Base-by-base conservation (phyloP, 495 filamentous ascomycete species). In the Xylaria cubensis region DNA sequence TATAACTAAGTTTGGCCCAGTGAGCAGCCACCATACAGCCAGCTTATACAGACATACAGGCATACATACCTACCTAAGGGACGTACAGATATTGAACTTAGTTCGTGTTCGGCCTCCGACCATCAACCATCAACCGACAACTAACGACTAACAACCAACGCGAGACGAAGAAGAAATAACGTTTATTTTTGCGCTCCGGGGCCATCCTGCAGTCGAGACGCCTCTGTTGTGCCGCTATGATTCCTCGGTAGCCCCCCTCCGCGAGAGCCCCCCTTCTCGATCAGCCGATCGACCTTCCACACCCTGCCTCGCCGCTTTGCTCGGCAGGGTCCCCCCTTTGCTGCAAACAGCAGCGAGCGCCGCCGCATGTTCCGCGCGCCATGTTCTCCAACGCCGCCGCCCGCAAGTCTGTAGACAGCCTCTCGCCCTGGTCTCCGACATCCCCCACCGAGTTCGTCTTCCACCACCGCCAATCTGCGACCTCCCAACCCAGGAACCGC, bases 341-440 rank as follows among this genome's bases (percentile, higher is more conserved):
- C 34, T 36, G 34, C 34, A 36, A 29, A 29, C 26, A 29, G 26
- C 26, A 8, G 34, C 50, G 29, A 73, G 75, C 72, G 76, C 84
- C 72, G 76, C 84, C 51, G 55, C 71, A 7, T 29, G 48, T 42
- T 34, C 51, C 56, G 39, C 42, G 29, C 75, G 86, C 80, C 79
- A 94, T 94, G 92, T 89, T 88, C 78, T 87, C 90, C 72, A 85
- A 82, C 71, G 79, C 86, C 70, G 86, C 83, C 69, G 89, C 88
- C 71, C 89, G 91, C 78, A 91, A 89, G 81, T 93, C 91, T 73
- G 85, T 91, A 73, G 91, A 93, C 79, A 92, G 88, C 76, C 80
- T 92, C 76, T 85, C 87, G 67, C 82, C 86, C 69, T 82, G 84
- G 26, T 80, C 88, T 15, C 86, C 86, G 10, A 75, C 72, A 50